Evolutionary conservation across 768 basidiomycete species (phyloP), one percentile per base, ranked within the genome.

Genomic region (Tephrocybe sp.): DNA sequence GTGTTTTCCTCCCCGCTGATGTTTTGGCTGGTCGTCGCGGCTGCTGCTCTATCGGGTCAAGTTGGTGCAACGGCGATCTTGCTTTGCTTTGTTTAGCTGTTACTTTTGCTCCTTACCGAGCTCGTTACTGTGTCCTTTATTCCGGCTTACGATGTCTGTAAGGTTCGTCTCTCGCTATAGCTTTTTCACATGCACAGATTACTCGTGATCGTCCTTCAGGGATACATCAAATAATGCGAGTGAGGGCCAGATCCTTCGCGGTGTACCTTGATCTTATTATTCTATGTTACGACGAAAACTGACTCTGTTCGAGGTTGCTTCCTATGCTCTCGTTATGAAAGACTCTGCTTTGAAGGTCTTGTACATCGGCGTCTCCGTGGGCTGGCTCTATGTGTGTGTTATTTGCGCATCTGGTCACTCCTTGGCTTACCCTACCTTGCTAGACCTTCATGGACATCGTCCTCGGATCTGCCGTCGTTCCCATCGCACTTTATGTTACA

Each of bases 351-450:
- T 88, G 25, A 86, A 92, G 44, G 95, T 96, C 75, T 91, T 74
- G 69, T 93, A 88, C 64, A 92, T 94, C 55, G 92, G 92, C 6
- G 84, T 95, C 22, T 90, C 87, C 21, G 87, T 95, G 87, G 92
- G 92, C 18, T 95, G 92, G 90, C 83, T 95, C 47, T 94, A 94
- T 57, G 87, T 90, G n/a, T n/a, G 55, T 42, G n/a, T 85, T 75
- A 2, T 24, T 24, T 28, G n/a, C 16, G 22, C 13, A 28, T n/a
- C 22, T 34, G 5, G 38, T 9, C 30, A 45, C 41, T 41, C 36
- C 25, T 40, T 8, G 32, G 11, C n/a, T 25, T 6, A 41, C 22
- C 12, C 21, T 31, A 47, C n/a, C n/a, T n/a, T n/a, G 19, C 22
- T 49, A 89, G 88, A 88, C 85, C 5, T 90, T 91, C 67, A 92